Base-by-base conservation (phyloP, 371 early-diverging fungal species). In the Circinella minor region DNA sequence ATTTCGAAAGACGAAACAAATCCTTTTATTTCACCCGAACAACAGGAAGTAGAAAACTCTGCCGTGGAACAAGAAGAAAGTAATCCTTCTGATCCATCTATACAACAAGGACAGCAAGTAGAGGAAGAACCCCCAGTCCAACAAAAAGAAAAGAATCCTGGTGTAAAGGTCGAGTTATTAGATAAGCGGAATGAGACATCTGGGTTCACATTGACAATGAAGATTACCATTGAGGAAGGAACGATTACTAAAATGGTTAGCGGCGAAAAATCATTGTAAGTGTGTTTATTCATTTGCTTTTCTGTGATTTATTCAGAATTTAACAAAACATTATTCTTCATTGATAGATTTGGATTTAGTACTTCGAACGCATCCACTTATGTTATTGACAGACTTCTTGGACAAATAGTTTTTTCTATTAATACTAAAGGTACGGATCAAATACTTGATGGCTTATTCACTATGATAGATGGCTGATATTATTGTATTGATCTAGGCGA, bases 381-480 rank as follows among this genome's bases (percentile, higher is more conserved):
- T 39, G 59, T 70, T 39, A 55, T 70, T 13, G 39, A 70, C 9
- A 43, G 55, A 36, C 14, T 48, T 4, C 15, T 62, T 27, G 60
- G 59, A 46, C 34, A 61, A 18, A 15, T 47, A 6, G 13, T 61
- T 4, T 47, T 37, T 61, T 27, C 55, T 20, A 20, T 49, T 18
- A 43, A 63, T 54, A 62, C 63, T 37, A 36, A 62, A 69, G 69
- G 69, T 69, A 69, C 15, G 43, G 11, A 3, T 43, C 11, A 27
- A 27, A 27, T 27, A 27, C 27, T 27, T 27, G 27, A 27, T 27
- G 27, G 27, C 27, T 43, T 43, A 9, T 43, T 43, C 3, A 43
- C 3, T 9, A 43, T 3, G 3, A 43, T 9, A 43, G 43, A 43
- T 9, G 43, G 43, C 11, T 6, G 43, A 11, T 6, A 2, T 43